Percentiles rank a stretch among this genome's conserved stretches.
Conservation (phyloP, 768 basidiomycete species). For the Suillus lakei region DNA sequence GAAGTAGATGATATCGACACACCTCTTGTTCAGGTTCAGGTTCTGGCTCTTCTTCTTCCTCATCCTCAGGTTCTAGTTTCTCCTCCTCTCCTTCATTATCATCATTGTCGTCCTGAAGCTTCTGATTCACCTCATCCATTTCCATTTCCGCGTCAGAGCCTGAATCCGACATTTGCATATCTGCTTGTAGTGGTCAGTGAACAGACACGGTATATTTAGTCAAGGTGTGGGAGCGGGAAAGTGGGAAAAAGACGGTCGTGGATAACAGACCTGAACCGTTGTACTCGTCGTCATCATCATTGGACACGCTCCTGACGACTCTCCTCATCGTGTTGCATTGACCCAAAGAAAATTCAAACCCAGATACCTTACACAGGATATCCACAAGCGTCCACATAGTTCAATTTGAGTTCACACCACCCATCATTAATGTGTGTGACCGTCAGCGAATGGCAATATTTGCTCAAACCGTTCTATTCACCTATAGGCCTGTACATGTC, state of each 20-base stretch:
- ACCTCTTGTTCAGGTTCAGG: constrained; percentile 30
- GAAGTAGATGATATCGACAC: constrained; percentile 15
- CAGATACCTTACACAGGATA: constrained; percentile 17
- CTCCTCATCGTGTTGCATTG: constrained; percentile 4
- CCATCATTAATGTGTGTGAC: neutral
- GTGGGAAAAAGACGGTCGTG: neutral
- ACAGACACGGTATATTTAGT: constrained; percentile 1
- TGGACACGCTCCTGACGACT: constrained; percentile 11
- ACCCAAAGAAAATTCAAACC: constrained; percentile 23
- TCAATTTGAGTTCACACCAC: neutral
- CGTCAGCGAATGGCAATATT: neutral
- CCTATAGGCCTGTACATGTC: neutral
- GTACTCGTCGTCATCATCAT: constrained; percentile 18
- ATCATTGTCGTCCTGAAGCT: constrained; percentile 18
- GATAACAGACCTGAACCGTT: constrained; percentile 7
- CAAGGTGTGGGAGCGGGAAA: constrained; percentile 11
- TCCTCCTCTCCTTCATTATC: constrained; percentile 28
- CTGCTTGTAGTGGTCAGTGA: constrained; percentile 13
- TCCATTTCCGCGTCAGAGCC: constrained; percentile 44
- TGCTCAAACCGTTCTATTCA: neutral
- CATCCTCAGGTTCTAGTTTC: constrained; percentile 36
- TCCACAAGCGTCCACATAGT: neutral
- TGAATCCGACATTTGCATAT: constrained; percentile 28
- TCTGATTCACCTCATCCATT: constrained; percentile 40
- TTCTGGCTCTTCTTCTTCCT: constrained; percentile 42